Percentiles rank a stretch among this genome's conserved stretches.
These are phyloP conservation scores for Coemansia sp. DNA, from an alignment of 371 early-diverging fungal species.

Conservation along the genomic window DNA sequence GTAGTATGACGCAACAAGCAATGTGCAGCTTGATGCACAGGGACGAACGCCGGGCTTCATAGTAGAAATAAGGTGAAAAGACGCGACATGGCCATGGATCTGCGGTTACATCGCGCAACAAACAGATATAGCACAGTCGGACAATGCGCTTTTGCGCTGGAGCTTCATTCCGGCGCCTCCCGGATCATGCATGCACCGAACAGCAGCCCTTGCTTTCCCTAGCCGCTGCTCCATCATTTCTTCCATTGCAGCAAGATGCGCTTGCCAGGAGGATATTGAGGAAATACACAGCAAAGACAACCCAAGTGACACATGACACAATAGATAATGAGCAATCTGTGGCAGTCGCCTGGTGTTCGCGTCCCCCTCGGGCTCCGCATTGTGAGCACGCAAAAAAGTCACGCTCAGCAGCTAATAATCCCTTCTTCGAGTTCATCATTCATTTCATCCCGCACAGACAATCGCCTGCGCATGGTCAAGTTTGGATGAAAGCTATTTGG, in stretches of 20 bases:
- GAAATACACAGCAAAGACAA: too few relatives aligned
- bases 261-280: too few relatives aligned
- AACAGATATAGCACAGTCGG: too few relatives aligned
- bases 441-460: conserved; percentile 1
- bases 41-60: not conserved
- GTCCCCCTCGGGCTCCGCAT: not conserved
- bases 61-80: not conserved
- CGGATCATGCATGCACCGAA: not conserved
- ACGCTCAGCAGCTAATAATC: not conserved
- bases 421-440: not conserved
- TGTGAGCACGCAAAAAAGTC: not conserved
- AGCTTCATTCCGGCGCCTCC: not conserved
- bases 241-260: not conserved
- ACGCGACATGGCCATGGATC: not conserved
- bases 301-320: not conserved
- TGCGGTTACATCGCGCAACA: not conserved
- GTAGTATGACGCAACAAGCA: not conserved
- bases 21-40: not conserved
- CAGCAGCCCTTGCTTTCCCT: not conserved
- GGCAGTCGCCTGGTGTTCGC: not conserved
- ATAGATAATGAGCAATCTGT: not conserved
- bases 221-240: not conserved
- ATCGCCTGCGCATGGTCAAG: not conserved
- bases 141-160: too few relatives aligned
- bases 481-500: not conserved